A percentile compares a stretch with the other conserved stretches of the same genome.
Evolutionary conservation across 2,329 filamentous ascomycete species (phyloP).

Genomic region (Diplocarpon mali): DNA sequence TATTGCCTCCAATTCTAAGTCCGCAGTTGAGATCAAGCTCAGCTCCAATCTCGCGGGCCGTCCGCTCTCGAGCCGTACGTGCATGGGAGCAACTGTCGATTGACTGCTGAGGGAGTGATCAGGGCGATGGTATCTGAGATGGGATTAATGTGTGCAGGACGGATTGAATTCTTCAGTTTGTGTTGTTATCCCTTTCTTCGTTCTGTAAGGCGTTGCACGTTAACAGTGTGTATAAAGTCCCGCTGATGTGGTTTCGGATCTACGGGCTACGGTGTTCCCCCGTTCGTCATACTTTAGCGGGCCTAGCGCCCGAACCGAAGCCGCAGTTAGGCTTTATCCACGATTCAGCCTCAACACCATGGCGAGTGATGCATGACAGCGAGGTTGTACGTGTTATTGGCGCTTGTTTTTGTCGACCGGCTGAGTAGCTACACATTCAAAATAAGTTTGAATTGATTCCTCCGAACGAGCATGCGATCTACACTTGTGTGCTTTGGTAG

Average conservation of each 20-base stretch:
- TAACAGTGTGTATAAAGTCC: not conserved
- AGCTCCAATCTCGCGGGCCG: slow-evolving; percentile 4
- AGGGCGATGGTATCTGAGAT: not conserved
- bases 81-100: slow-evolving; percentile 16
- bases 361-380: not conserved
- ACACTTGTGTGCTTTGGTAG: too few relatives aligned
- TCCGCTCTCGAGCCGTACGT: slow-evolving; percentile 14
- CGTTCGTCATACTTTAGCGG: slow-evolving; percentile 5
- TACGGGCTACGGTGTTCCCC: slow-evolving; percentile 7
- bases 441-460: too few relatives aligned
- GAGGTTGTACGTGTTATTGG: too few relatives aligned
- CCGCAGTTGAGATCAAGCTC: not conserved
- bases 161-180: too few relatives aligned
- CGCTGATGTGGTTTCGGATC: slow-evolving; percentile 1
- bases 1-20: not conserved
- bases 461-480: too few relatives aligned
- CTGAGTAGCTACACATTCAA: too few relatives aligned
- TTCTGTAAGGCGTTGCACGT: not conserved
- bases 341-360: slow-evolving; percentile 1
- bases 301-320: slow-evolving; percentile 1
- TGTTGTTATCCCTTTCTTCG: too few relatives aligned
- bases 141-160: not conserved
- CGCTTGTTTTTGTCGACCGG: too few relatives aligned
- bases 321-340: not conserved
- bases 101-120: not conserved